Evolutionary conservation across 345 rosid genomes (phyloP).

Genomic region (Camelina laxa): DNA sequence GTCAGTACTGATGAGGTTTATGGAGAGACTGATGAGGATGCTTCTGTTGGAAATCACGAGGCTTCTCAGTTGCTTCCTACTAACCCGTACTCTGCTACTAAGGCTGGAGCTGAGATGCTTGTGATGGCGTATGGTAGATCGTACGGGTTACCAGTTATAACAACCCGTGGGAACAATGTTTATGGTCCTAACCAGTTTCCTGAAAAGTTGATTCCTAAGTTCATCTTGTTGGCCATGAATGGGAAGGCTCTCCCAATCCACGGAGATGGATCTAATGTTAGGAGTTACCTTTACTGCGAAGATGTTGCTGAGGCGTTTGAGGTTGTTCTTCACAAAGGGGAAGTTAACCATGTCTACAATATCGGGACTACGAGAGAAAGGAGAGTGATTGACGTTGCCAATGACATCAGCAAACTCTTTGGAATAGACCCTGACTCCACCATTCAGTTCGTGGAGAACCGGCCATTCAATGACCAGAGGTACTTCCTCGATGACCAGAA

Average conservation of each 20-base stretch:
- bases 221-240: slow-evolving; percentile 71
- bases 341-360: slow-evolving; percentile 86
- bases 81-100: slow-evolving; percentile 86
- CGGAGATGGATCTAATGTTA: slow-evolving; percentile 85
- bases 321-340: slow-evolving; percentile 87
- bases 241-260: slow-evolving; percentile 76
- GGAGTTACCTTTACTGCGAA: slow-evolving; percentile 89
- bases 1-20: slow-evolving; percentile 95
- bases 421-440: slow-evolving; percentile 62
- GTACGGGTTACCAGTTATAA: slow-evolving; percentile 85
- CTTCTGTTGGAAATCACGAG: slow-evolving; percentile 82
- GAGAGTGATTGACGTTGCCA: slow-evolving; percentile 87
- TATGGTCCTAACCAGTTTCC: slow-evolving; percentile 94
- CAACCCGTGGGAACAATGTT: slow-evolving; percentile 89
- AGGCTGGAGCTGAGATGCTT: slow-evolving; percentile 95
- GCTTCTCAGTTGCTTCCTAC: slow-evolving; percentile 94
- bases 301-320: slow-evolving; percentile 97
- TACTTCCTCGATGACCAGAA: slow-evolving; percentile 91
- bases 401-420: slow-evolving; percentile 75
- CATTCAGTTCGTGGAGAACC: slow-evolving; percentile 79
- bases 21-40: slow-evolving; percentile 95
- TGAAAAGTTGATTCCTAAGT: slow-evolving; percentile 86
- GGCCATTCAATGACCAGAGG: slow-evolving; percentile 94
- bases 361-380: slow-evolving; percentile 88
- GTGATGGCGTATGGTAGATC: slow-evolving; percentile 95